Evolutionary conservation across 345 rosid genomes (phyloP).

Genomic region (Boechera divaricarpa): DNA sequence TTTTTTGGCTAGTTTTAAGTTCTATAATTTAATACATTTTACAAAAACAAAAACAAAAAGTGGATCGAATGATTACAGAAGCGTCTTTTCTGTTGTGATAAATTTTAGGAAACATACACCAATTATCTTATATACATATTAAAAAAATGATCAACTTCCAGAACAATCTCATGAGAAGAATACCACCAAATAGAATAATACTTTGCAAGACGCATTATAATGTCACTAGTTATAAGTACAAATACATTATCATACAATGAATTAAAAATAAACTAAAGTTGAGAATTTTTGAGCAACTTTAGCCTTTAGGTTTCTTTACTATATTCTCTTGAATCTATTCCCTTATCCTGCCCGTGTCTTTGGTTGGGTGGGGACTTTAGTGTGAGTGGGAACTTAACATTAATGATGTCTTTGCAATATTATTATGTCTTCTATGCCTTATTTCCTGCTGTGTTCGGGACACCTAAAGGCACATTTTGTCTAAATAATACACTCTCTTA

Average conservation of each 20-base stretch:
- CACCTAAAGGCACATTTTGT: conserved; percentile 26
- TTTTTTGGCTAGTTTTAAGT: background rate
- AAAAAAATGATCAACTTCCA: no score
- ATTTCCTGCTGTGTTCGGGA: conserved; percentile 31
- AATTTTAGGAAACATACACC: no score
- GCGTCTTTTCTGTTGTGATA: no score
- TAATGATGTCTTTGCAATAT: conserved; percentile 26
- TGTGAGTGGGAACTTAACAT: conserved; percentile 31
- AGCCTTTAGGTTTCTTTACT: conserved; percentile 44
- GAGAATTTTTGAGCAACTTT: conserved; percentile 26
- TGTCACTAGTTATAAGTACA: conserved; percentile 19
- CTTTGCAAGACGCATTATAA: conserved; percentile 29
- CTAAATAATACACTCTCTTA: background rate
- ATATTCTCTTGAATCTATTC: conserved; percentile 43
- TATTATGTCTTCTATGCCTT: conserved; percentile 21
- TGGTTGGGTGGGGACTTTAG: conserved; percentile 37
- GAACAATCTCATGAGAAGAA: conserved; percentile 30
- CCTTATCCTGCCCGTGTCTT: conserved; percentile 26
- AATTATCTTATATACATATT: no score
- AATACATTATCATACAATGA: conserved; percentile 8
- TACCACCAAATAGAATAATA: conserved; percentile 4
- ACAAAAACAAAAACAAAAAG: no score
- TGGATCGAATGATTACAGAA: no score
- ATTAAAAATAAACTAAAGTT: conserved; percentile 15
- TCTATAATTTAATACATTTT: background rate